Evolutionary conservation across 371 early-diverging fungal genomes (phyloP).

Genomic region (Haplosporangium sp.): DNA sequence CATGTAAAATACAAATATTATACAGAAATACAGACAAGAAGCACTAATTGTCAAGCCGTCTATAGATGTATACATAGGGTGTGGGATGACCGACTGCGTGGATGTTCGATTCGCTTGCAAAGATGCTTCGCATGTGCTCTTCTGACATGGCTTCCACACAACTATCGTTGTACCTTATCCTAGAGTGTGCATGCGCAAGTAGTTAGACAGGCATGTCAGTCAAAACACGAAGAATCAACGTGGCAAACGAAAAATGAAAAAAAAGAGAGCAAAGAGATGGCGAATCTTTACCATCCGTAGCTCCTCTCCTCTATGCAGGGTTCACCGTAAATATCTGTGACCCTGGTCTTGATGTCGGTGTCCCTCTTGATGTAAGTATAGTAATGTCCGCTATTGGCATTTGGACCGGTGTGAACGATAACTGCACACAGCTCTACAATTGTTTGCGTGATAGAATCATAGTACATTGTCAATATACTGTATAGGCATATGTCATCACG

Average conservation of each 20-base stretch:
- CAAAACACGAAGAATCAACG: background rate
- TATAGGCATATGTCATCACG: background rate
- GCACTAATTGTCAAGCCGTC: slow-evolving; percentile 6
- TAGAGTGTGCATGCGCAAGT: background rate
- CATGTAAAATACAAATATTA: background rate
- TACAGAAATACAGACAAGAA: background rate
- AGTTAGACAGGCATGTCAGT: background rate
- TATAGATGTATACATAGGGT: slow-evolving; percentile 28
- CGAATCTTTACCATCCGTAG: slow-evolving; percentile 26
- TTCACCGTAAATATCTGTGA: slow-evolving; percentile 27
- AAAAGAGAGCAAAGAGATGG: background rate
- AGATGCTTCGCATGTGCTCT: slow-evolving; percentile 32
- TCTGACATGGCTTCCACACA: slow-evolving; percentile 32
- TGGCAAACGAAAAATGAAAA: background rate
- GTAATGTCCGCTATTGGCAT: slow-evolving; percentile 41
- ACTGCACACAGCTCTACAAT: slow-evolving; percentile 41
- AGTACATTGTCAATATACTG: background rate
- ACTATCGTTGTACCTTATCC: slow-evolving; percentile 49
- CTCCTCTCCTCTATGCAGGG: slow-evolving; percentile 17
- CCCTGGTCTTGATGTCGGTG: slow-evolving; percentile 27
- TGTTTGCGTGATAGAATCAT: no score
- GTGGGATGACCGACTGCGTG: slow-evolving; percentile 6
- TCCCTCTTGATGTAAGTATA: slow-evolving; percentile 41
- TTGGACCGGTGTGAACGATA: slow-evolving; percentile 38
- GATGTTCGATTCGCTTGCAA: slow-evolving; percentile 8